A percentile compares a stretch with the other conserved stretches of the same genome.
phyloP scores from a whole-genome alignment of 108 stramenopile species.

The Nitzschia palea region DNA sequence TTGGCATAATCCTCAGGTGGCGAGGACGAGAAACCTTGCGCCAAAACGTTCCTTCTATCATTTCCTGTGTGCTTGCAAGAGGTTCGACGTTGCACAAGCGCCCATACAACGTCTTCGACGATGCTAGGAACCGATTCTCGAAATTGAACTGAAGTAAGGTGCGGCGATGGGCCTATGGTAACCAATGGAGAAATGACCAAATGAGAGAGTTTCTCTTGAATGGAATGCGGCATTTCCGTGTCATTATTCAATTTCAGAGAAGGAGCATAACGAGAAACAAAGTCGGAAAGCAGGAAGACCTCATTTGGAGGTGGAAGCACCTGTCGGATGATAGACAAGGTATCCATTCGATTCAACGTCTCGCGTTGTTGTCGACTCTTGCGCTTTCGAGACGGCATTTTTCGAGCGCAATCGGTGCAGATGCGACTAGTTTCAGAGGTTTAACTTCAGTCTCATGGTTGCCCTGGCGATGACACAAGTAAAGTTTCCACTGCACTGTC shows the following conservation, averaged over 20 bases:
- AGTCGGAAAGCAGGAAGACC: slow-evolving; percentile 12
- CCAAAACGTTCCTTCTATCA: slow-evolving; percentile 17
- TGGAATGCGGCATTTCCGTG: background rate
- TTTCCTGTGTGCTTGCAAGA: slow-evolving; percentile 7
- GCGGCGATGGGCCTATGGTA: background rate
- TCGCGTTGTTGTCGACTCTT: background rate
- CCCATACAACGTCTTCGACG: slow-evolving; percentile 55
- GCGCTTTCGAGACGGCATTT: slow-evolving; percentile 2
- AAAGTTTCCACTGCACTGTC: too few relatives aligned
- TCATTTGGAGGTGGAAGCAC: background rate
- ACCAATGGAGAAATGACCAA: slow-evolving; percentile 9
- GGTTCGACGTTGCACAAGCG: slow-evolving; percentile 37
- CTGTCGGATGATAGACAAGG: background rate
- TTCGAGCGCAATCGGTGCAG: too few relatives aligned
- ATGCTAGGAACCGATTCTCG: slow-evolving; percentile 35
- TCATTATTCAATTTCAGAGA: background rate
- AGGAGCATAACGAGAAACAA: slow-evolving; percentile 22
- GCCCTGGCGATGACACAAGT: too few relatives aligned
- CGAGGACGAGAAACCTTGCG: slow-evolving; percentile 8
- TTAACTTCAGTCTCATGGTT: too few relatives aligned
- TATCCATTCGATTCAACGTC: background rate
- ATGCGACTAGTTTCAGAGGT: background rate
- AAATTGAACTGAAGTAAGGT: slow-evolving; percentile 1
- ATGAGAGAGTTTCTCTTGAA: background rate
- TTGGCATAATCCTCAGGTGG: background rate